Evolutionary conservation across 163 green algal genomes (phyloP).

Genomic region (Dunaliella salina): DNA sequence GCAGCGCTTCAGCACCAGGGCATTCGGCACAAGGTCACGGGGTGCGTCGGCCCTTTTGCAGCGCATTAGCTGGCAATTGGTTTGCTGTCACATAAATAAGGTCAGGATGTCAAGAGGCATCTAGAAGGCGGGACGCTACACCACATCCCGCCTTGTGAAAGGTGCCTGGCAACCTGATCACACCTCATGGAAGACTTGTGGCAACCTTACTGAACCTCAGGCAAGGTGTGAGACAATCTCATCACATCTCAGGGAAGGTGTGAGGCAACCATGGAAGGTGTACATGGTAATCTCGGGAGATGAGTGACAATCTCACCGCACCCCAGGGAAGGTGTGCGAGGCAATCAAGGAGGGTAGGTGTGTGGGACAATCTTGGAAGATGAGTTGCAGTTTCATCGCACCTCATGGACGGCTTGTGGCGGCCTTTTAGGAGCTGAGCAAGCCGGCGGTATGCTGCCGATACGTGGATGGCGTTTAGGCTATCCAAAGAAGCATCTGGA

Average conservation of each 20-base stretch:
- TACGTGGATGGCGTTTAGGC: slow-evolving; percentile 5
- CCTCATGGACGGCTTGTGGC: neutral
- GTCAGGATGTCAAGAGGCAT: neutral
- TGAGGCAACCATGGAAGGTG: no score
- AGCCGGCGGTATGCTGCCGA: neutral
- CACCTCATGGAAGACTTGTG: neutral
- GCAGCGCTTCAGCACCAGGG: no score
- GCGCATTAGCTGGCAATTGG: neutral
- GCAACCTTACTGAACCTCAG: no score
- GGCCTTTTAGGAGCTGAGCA: neutral
- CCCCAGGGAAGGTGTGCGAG: no score
- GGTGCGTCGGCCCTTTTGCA: slow-evolving; percentile 4
- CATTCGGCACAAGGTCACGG: no score
- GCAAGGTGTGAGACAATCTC: no score
- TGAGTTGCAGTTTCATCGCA: no score
- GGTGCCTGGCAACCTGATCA: neutral
- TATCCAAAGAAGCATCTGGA: neutral
- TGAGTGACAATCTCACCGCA: no score
- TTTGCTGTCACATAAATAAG: neutral
- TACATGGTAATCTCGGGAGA: no score
- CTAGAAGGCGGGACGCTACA: neutral
- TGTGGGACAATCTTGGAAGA: no score
- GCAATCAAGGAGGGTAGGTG: no score
- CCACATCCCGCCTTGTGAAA: no score
- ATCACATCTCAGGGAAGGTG: neutral